These are phyloP conservation scores for Carex myosuroides DNA, from an alignment of 176 grass and related monocot species.

Conservation along the genomic window DNA sequence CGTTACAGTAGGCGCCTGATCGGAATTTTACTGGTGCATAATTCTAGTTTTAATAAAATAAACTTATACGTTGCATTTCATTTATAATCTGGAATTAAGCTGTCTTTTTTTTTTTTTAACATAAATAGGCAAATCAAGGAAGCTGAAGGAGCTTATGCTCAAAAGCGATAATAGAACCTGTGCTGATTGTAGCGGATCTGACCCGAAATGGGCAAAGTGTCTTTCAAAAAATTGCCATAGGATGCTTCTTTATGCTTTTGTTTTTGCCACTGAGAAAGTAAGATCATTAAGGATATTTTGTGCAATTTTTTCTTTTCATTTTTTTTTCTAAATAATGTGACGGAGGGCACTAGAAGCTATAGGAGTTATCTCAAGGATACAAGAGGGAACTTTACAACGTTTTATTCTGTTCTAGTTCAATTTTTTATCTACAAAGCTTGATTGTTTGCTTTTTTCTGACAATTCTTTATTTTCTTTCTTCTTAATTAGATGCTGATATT, in stretches of 20 bases:
- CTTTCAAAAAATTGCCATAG: neutral
- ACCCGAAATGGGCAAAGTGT: neutral
- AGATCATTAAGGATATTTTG: neutral
- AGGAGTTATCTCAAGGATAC: neutral
- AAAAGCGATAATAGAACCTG: too few relatives aligned
- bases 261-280: neutral
- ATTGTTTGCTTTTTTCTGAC: neutral
- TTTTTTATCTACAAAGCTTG: conserved; percentile 1
- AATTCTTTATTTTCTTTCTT: conserved; percentile 14
- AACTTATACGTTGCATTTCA: too few relatives aligned
- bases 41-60: too few relatives aligned
- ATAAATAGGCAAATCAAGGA: too few relatives aligned
- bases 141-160: too few relatives aligned
- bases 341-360: neutral
- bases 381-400: neutral
- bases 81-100: too few relatives aligned
- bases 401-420: conserved; percentile 19
- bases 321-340: neutral
- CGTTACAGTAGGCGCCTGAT: too few relatives aligned
- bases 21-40: too few relatives aligned
- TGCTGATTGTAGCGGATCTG: too few relatives aligned
- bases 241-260: neutral
- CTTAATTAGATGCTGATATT: conserved; percentile 72
- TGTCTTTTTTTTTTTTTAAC: too few relatives aligned
- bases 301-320: neutral